Evolutionary conservation across 139 green algal genomes (phyloP).

Genomic region (Tetraselmis striata): DNA sequence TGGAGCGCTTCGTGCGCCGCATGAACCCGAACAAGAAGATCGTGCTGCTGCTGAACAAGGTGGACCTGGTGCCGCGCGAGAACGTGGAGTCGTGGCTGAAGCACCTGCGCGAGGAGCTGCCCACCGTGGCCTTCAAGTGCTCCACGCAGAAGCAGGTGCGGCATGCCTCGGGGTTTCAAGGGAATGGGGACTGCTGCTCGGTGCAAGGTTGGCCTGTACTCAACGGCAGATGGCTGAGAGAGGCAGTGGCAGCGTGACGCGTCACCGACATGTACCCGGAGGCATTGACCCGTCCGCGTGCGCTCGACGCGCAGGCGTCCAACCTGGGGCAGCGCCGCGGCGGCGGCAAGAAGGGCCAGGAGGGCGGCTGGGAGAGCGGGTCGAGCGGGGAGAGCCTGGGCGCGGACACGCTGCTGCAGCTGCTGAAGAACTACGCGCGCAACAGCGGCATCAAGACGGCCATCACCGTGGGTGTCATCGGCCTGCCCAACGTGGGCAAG

Average conservation of each 20-base stretch:
- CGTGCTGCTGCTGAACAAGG: slow-evolving; percentile 98
- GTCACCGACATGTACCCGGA: too few relatives aligned
- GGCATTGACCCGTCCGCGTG: neutral
- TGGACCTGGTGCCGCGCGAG: slow-evolving; percentile 89
- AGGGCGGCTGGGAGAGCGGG: neutral
- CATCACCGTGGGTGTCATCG: slow-evolving; percentile 95
- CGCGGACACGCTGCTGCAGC: slow-evolving; percentile 89
- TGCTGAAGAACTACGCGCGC: slow-evolving; percentile 97
- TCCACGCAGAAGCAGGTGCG: slow-evolving; percentile 78
- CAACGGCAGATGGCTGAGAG: too few relatives aligned
- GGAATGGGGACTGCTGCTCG: too few relatives aligned
- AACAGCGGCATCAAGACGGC: slow-evolving; percentile 77
- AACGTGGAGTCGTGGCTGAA: slow-evolving; percentile 86
- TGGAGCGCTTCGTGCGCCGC: slow-evolving; percentile 81
- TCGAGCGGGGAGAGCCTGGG: slow-evolving; percentile 49
- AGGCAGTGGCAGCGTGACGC: too few relatives aligned
- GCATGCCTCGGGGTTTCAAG: too few relatives aligned
- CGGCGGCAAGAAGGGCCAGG: neutral
- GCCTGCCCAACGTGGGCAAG: slow-evolving; percentile 98
- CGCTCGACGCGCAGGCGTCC: slow-evolving; percentile 5
- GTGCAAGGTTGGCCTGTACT: too few relatives aligned
- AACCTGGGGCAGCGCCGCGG: slow-evolving; percentile 33
- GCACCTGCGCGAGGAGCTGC: slow-evolving; percentile 90
- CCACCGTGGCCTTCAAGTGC: slow-evolving; percentile 93
- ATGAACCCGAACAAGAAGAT: slow-evolving; percentile 81